Percentiles rank a stretch among this genome's conserved stretches.
phyloP scores from a whole-genome alignment of 192 early-diverging fungal species.

The Blastocladiella britannica region DNA sequence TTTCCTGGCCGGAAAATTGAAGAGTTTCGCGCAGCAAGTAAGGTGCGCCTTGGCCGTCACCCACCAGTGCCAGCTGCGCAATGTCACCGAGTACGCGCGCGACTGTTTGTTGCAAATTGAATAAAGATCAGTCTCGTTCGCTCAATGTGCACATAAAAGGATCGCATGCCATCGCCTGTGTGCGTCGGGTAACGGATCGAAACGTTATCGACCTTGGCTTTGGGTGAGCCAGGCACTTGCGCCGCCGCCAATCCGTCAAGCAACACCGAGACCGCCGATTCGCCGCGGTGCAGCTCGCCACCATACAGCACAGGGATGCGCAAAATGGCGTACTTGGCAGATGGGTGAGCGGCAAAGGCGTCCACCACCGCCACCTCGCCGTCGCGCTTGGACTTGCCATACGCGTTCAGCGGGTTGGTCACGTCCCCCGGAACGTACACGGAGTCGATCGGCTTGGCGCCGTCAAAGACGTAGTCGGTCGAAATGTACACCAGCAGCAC shows the following conservation, averaged over 20 bases:
- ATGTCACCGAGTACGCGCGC: background rate
- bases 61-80: conserved; percentile 15
- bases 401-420: conserved; percentile 63
- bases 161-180: background rate
- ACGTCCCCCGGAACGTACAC: conserved; percentile 45
- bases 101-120: background rate
- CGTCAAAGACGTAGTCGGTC: conserved; percentile 88
- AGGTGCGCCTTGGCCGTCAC: conserved; percentile 12
- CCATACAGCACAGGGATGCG: conserved; percentile 69
- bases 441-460: conserved; percentile 43
- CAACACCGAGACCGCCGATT: conserved; percentile 58
- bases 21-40: conserved; percentile 26
- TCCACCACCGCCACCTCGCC: conserved; percentile 52
- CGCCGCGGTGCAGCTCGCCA: conserved; percentile 31
- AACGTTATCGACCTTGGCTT: conserved; percentile 37
- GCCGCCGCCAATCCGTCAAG: conserved; percentile 37
- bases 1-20: conserved; percentile 39
- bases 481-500: conserved; percentile 61
- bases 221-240: background rate
- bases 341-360: conserved; percentile 32
- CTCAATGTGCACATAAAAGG: background rate
- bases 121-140: background rate
- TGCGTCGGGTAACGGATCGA: conserved; percentile 65
- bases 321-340: conserved; percentile 40
- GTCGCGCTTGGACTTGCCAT: conserved; percentile 23